A percentile compares a stretch with the other conserved stretches of the same genome.
Conservation (phyloP, 2,329 filamentous ascomycete species). For the Trichoderma pleuroti region DNA sequence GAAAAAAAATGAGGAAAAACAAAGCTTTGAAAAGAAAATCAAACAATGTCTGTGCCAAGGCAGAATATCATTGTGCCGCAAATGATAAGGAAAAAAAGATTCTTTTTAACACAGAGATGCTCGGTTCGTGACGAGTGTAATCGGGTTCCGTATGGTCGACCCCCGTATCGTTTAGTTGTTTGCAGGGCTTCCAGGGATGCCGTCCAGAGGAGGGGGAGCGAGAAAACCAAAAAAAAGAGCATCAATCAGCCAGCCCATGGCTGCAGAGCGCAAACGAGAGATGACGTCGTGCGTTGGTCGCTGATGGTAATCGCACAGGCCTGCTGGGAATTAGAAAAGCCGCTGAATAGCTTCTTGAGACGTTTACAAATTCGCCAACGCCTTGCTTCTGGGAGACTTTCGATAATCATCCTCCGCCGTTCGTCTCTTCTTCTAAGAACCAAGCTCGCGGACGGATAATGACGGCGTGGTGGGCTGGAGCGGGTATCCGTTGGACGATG, state of each 20-base stretch:
- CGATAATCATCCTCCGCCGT: background rate
- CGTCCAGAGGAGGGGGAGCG: background rate
- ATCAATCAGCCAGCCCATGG: background rate
- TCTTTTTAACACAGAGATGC: background rate
- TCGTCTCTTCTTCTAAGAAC: conserved; percentile 26
- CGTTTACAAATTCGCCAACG: background rate
- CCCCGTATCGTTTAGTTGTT: background rate
- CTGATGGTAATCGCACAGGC: background rate
- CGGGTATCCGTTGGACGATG: conserved; percentile 36
- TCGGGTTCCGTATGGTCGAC: background rate
- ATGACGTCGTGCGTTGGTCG: conserved; percentile 4
- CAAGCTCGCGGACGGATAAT: conserved; percentile 37
- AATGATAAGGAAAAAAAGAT: background rate
- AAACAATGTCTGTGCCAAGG: conserved; percentile 2
- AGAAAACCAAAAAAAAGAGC: background rate
- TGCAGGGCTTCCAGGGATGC: background rate
- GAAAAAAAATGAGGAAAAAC: conserved; percentile 5
- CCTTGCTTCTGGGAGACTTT: background rate
- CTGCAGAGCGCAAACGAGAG: background rate
- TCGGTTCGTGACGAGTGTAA: background rate
- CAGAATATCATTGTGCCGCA: background rate
- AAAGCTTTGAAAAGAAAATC: background rate
- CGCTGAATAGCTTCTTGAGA: background rate
- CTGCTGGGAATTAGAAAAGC: background rate
- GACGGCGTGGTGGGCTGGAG: conserved; percentile 38